Conservation (phyloP, 2,329 filamentous ascomycete species). For the Septoria linicola region DNA sequence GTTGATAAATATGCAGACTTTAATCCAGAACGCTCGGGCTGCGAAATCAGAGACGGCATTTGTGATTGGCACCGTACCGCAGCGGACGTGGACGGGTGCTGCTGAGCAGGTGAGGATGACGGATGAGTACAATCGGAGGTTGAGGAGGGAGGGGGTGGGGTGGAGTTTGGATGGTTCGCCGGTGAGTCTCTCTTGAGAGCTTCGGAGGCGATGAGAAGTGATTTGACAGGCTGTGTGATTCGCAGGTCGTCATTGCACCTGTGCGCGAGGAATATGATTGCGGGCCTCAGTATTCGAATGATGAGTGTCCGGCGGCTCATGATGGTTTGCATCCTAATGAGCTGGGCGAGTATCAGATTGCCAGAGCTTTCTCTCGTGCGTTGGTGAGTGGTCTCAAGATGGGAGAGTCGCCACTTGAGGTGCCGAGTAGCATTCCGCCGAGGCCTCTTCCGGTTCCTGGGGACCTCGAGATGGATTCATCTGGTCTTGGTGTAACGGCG, state of each 20-base stretch:
- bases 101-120: constrained; percentile 17
- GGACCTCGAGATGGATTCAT: not conserved
- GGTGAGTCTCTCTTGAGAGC: constrained; percentile 39
- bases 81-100: constrained; percentile 19
- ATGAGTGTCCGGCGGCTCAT: constrained; percentile 9
- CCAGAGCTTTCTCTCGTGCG: constrained; percentile 40
- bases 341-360: constrained; percentile 45
- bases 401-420: constrained; percentile 11
- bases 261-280: constrained; percentile 22
- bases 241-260: constrained; percentile 35
- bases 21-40: constrained; percentile 37
- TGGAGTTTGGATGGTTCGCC: constrained; percentile 36
- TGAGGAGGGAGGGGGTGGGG: constrained; percentile 22
- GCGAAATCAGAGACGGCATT: constrained; percentile 30
- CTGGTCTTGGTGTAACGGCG: constrained; percentile 13
- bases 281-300: constrained; percentile 14
- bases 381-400: constrained; percentile 26
- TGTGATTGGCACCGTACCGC: constrained; percentile 25
- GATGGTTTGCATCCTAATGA: constrained; percentile 39
- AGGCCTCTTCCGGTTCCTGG: constrained; percentile 10
- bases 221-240: too few species aligned
- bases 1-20: constrained; percentile 26
- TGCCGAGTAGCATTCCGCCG: constrained; percentile 10
- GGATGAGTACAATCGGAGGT: constrained; percentile 21
- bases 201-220: constrained; percentile 17